phyloP scores from a whole-genome alignment of 176 grass and related monocot species.

The Pharus latifolius region DNA sequence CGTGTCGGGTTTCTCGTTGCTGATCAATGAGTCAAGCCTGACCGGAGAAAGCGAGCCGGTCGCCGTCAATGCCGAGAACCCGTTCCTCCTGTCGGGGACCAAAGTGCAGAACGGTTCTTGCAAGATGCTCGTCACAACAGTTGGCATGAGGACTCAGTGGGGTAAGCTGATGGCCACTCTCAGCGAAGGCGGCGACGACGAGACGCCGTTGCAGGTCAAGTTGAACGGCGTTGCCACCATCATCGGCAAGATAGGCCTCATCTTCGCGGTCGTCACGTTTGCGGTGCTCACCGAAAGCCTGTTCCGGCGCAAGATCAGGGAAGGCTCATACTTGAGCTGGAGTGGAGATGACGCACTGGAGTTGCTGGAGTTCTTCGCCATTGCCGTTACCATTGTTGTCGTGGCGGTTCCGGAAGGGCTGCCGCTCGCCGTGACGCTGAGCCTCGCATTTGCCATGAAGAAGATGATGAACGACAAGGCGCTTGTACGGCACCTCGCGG shows the following conservation, averaged over 20 bases:
- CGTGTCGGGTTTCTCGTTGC: slow-evolving; percentile 66
- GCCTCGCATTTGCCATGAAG: slow-evolving; percentile 98
- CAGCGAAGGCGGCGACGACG: slow-evolving; percentile 87
- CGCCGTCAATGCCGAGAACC: slow-evolving; percentile 60
- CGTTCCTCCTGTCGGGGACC: slow-evolving; percentile 86
- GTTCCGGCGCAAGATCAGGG: slow-evolving; percentile 52
- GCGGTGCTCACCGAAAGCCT: slow-evolving; percentile 71
- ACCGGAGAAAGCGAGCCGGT: slow-evolving; percentile 93
- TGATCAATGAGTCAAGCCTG: slow-evolving; percentile 91
- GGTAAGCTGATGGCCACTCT: slow-evolving; percentile 94
- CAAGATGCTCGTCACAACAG: slow-evolving; percentile 83
- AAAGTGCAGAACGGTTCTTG: slow-evolving; percentile 95
- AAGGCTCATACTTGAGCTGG: slow-evolving; percentile 65
- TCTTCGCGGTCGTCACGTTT: slow-evolving; percentile 86
- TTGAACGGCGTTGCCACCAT: slow-evolving; percentile 89
- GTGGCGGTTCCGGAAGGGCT: slow-evolving; percentile 89
- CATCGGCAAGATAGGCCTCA: slow-evolving; percentile 84
- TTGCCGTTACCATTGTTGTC: slow-evolving; percentile 86
- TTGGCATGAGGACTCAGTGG: slow-evolving; percentile 94
- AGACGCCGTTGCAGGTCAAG: slow-evolving; percentile 95
- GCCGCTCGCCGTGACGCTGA: slow-evolving; percentile 85
- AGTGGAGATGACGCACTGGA: slow-evolving; percentile 72
- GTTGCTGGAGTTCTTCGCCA: slow-evolving; percentile 86
- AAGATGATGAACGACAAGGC: slow-evolving; percentile 99
- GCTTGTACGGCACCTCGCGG: slow-evolving; percentile 78